phyloP scores from a whole-genome alignment of 2,329 filamentous ascomycete genomes.

The Acrocalymma vagum region DNA sequence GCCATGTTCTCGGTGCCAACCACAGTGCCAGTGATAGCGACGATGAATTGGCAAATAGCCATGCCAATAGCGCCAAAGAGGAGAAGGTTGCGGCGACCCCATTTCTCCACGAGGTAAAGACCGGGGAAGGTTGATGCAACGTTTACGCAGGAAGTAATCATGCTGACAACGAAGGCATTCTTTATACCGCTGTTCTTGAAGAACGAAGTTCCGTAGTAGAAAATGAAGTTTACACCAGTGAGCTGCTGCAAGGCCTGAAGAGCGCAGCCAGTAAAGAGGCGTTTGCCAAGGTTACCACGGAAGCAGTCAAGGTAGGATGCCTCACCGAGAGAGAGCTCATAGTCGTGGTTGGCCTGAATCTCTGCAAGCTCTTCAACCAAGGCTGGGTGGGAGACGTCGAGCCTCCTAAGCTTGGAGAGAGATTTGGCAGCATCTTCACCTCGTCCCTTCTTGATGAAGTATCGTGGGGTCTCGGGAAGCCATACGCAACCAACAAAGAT shows the following conservation, averaged over 20 bases:
- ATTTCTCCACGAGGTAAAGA: constrained; percentile 78
- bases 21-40: constrained; percentile 51
- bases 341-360: constrained; percentile 74
- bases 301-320: constrained; percentile 56
- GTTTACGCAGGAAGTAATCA: constrained; percentile 82
- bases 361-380: constrained; percentile 70
- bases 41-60: constrained; percentile 57
- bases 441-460: constrained; percentile 68
- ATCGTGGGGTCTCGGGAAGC: constrained; percentile 81
- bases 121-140: constrained; percentile 79
- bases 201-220: constrained; percentile 53
- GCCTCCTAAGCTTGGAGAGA: constrained; percentile 68
- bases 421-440: constrained; percentile 71
- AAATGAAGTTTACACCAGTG: constrained; percentile 58
- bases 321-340: constrained; percentile 69
- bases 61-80: constrained; percentile 80
- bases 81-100: constrained; percentile 78
- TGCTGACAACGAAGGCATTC: constrained; percentile 70
- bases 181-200: constrained; percentile 50
- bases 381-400: constrained; percentile 66
- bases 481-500: constrained; percentile 68
- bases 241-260: constrained; percentile 84
- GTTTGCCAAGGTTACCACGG: constrained; percentile 61
- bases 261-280: constrained; percentile 75
- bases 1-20: constrained; percentile 43